phyloP scores from a whole-genome alignment of 2,329 filamentous ascomycete genomes.

The Paradendryphiella salina region DNA sequence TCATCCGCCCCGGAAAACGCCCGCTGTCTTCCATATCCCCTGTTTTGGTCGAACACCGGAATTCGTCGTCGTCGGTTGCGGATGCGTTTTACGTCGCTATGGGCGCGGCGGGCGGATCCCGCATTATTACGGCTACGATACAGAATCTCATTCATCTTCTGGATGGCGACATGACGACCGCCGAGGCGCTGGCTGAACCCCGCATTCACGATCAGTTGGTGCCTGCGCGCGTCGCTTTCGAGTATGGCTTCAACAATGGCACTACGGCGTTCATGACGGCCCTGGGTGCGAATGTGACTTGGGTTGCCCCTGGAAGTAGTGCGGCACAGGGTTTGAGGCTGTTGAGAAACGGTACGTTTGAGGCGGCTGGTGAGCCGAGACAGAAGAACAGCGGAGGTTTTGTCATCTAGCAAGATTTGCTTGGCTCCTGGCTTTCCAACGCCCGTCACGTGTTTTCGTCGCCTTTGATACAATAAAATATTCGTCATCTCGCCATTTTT shows the following conservation, averaged over 20 bases:
- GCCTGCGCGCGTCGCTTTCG: constrained; percentile 69
- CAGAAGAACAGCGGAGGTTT: constrained; percentile 71
- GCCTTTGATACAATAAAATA: too few species aligned
- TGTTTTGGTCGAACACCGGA: constrained; percentile 69
- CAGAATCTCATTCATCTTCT: constrained; percentile 75
- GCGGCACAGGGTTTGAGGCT: constrained; percentile 71
- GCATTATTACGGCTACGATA: constrained; percentile 79
- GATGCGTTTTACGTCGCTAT: constrained; percentile 65
- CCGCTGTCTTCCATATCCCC: constrained; percentile 83
- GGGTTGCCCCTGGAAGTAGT: constrained; percentile 65
- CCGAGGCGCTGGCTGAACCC: constrained; percentile 65
- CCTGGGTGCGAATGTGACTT: constrained; percentile 72
- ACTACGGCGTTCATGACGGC: constrained; percentile 65
- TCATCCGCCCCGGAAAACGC: constrained; percentile 76
- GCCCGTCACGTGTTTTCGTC: too few species aligned
- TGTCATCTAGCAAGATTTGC: constrained; percentile 48
- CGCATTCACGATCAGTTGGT: constrained; percentile 82
- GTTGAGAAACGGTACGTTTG: constrained; percentile 68
- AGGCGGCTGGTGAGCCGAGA: constrained; percentile 75
- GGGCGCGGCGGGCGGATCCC: constrained; percentile 77
- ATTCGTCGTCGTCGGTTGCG: constrained; percentile 51
- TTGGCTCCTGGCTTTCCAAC: neutral
- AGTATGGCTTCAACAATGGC: constrained; percentile 67
- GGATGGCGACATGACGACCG: constrained; percentile 64
- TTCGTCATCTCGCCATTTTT: too few species aligned